These are phyloP conservation scores for Mucor lusitanicus DNA, from an alignment of 371 early-diverging fungal species.

Conservation along the genomic window DNA sequence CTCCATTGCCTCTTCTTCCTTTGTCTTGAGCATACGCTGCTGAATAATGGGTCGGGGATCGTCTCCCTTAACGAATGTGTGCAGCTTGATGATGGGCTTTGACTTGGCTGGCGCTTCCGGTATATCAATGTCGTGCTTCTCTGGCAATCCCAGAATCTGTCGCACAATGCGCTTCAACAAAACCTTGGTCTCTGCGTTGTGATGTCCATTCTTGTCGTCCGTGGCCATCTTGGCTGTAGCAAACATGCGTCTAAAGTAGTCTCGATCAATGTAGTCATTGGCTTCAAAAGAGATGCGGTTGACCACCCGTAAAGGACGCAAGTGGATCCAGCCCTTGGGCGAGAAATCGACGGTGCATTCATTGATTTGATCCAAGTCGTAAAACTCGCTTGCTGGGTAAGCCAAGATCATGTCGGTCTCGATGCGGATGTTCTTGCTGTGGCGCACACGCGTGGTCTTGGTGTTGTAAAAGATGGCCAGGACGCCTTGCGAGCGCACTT, in stretches of 20 bases:
- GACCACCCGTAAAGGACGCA: conserved; percentile 38
- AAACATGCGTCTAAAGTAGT: conserved; percentile 45
- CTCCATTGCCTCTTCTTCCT: conserved; percentile 35
- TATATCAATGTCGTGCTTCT: background rate
- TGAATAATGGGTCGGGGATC: conserved; percentile 4
- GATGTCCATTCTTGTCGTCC: conserved; percentile 25
- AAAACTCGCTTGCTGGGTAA: conserved; percentile 39
- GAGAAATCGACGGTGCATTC: conserved; percentile 46
- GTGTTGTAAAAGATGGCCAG: conserved; percentile 46
- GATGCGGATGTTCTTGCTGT: conserved; percentile 29
- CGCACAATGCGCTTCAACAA: conserved; percentile 33
- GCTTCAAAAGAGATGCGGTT: conserved; percentile 36
- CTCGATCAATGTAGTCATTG: conserved; percentile 44
- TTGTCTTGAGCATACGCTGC: conserved; percentile 20
- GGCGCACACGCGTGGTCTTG: conserved; percentile 21
- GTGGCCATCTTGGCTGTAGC: conserved; percentile 42
- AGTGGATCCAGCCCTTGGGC: conserved; percentile 43
- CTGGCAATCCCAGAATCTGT: conserved; percentile 28
- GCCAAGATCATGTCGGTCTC: conserved; percentile 47
- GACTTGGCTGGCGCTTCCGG: background rate
- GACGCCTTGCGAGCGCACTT: conserved; percentile 38
- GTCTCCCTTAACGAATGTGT: background rate
- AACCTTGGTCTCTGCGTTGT: conserved; percentile 19
- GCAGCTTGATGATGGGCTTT: background rate
- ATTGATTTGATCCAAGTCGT: conserved; percentile 44